Percentiles rank a stretch among this genome's conserved stretches.
These are phyloP conservation scores for Avena sativa DNA, from an alignment of 176 grass and related monocot genomes.

Conservation along the genomic window DNA sequence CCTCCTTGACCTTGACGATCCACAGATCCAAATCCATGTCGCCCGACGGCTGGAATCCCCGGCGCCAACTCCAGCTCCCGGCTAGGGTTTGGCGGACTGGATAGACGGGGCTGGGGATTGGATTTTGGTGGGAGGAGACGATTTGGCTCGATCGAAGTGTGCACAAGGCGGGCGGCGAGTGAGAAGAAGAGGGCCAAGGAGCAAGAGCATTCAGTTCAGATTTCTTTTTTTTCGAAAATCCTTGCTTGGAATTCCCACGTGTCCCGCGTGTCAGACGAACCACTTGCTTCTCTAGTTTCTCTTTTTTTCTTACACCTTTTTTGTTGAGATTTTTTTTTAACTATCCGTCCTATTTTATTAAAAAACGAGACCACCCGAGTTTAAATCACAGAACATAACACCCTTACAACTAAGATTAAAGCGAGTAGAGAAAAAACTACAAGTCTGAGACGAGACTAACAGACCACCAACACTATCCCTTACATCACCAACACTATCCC, in stretches of 20 bases:
- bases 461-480: too few relatives aligned
- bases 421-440: too few relatives aligned
- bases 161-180: neutral
- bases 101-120: neutral
- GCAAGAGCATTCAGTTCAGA: neutral
- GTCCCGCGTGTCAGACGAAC: neutral
- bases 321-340: too few relatives aligned
- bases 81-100: slow-evolving; percentile 14
- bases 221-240: neutral
- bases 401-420: too few relatives aligned
- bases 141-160: neutral
- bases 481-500: too few relatives aligned
- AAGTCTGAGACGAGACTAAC: too few relatives aligned
- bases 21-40: slow-evolving; percentile 99
- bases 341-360: too few relatives aligned
- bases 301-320: too few relatives aligned
- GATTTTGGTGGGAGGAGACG: neutral
- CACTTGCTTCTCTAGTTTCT: too few relatives aligned
- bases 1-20: slow-evolving; percentile 98
- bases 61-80: neutral
- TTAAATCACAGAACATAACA: too few relatives aligned
- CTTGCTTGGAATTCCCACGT: neutral
- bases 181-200: neutral
- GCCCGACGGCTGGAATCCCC: neutral
- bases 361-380: too few relatives aligned